Conservation (phyloP, 148 eudicot genomes). For the Mesembryanthemum crystallinum region DNA sequence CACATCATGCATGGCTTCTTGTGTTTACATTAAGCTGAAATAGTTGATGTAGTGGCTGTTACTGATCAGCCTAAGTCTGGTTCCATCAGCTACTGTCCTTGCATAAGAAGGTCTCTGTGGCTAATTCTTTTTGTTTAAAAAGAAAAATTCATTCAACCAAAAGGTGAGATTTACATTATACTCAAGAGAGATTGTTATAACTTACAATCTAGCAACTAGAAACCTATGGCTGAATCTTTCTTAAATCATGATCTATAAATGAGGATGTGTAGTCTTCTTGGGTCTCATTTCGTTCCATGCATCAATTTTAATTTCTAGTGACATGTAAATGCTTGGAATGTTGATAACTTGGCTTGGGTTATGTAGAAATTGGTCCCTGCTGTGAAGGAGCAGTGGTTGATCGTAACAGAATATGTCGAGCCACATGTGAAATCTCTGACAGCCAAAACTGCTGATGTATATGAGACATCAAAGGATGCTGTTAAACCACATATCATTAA, state of each 20-base stretch:
- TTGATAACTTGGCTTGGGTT: conserved; percentile 20
- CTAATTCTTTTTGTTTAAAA: too few relatives aligned
- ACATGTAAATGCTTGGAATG: neutral
- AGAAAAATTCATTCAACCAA: too few relatives aligned
- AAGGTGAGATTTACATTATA: too few relatives aligned
- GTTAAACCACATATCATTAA: conserved; percentile 64
- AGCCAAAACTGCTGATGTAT: conserved; percentile 51
- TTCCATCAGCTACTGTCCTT: neutral
- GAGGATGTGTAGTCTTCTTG: neutral
- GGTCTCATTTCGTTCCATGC: neutral
- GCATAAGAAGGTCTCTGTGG: conserved; percentile 10
- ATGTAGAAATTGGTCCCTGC: conserved; percentile 69
- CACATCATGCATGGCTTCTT: neutral
- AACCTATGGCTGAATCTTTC: neutral
- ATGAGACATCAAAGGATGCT: conserved; percentile 58
- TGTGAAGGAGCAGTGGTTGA: conserved; percentile 69
- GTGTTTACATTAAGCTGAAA: neutral
- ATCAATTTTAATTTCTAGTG: neutral
- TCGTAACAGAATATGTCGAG: conserved; percentile 46
- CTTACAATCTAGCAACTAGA: neutral
- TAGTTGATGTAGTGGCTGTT: neutral
- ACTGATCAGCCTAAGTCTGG: neutral
- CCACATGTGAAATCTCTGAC: conserved; percentile 56
- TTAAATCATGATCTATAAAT: neutral
- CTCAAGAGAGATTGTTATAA: too few relatives aligned